Percentiles rank a stretch among this genome's conserved stretches.
Conservation (phyloP, 345 rosid genomes). For the Lumnitzera littorea region DNA sequence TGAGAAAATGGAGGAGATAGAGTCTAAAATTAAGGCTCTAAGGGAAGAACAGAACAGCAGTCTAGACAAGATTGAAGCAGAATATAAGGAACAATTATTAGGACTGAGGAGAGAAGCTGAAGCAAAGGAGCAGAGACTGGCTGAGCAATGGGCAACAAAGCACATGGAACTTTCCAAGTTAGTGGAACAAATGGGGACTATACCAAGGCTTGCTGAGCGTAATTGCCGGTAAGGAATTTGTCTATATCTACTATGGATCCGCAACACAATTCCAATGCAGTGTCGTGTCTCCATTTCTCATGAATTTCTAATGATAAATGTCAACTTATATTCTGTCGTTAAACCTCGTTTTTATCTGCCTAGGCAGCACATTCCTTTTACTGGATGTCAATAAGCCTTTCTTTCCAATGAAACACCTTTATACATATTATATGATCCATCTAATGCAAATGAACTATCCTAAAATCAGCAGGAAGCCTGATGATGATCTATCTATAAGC, state of each 20-base stretch:
- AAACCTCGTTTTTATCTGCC: too few species aligned
- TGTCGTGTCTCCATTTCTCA: too few species aligned
- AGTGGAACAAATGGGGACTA: constrained; percentile 69
- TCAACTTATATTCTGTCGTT: too few species aligned
- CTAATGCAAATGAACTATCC: too few species aligned
- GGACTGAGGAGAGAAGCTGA: constrained; percentile 76
- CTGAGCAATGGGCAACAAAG: constrained; percentile 78
- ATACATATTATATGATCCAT: too few species aligned
- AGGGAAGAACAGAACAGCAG: constrained; percentile 73
- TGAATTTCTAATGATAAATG: too few species aligned
- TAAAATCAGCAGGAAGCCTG: too few species aligned
- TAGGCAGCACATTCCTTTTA: too few species aligned
- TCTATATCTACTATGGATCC: too few species aligned
- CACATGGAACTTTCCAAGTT: constrained; percentile 67
- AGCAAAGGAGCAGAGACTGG: constrained; percentile 79
- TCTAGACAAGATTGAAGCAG: constrained; percentile 74
- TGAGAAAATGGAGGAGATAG: constrained; percentile 89
- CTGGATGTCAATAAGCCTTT: too few species aligned
- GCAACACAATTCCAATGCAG: constrained; percentile 33
- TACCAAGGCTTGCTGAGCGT: constrained; percentile 37
- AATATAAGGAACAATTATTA: constrained; percentile 65
- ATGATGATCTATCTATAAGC: too few species aligned
- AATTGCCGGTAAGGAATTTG: constrained; percentile 22
- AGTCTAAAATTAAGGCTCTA: constrained; percentile 70
- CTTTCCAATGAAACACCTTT: too few species aligned